Evolutionary conservation across 1,139 yeast genomes (phyloP).

Genomic region (Debaryomycetaceae sp.): DNA sequence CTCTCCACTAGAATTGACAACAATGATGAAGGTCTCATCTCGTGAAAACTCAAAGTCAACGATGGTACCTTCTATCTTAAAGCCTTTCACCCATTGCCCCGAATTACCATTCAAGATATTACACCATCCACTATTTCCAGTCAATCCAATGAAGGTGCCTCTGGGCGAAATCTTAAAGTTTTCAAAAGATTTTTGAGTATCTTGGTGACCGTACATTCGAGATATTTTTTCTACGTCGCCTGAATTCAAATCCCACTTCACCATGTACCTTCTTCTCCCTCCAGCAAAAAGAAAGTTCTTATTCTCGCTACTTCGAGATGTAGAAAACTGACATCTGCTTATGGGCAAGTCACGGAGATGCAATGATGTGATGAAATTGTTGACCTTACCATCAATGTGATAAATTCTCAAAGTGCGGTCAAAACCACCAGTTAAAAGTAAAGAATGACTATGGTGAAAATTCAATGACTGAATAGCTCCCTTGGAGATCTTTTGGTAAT

Average conservation of each 20-base stretch:
- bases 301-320: constrained; percentile 38
- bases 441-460: constrained; percentile 84
- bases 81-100: constrained; percentile 84
- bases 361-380: constrained; percentile 77
- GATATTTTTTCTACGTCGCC: constrained; percentile 82
- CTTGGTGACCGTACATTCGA: constrained; percentile 88
- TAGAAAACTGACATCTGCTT: constrained; percentile 66
- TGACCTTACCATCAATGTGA: constrained; percentile 88
- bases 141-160: constrained; percentile 71
- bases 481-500: constrained; percentile 60
- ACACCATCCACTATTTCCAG: constrained; percentile 90
- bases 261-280: constrained; percentile 90
- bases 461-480: constrained; percentile 80
- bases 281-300: constrained; percentile 66
- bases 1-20: constrained; percentile 78
- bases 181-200: constrained; percentile 84
- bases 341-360: constrained; percentile 79
- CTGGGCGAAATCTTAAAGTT: constrained; percentile 67
- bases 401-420: constrained; percentile 84
- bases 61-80: constrained; percentile 81
- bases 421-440: constrained; percentile 85
- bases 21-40: constrained; percentile 54
- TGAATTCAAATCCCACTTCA: constrained; percentile 79
- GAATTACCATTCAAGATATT: constrained; percentile 71
- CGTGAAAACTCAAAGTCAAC: constrained; percentile 73